Evolutionary conservation across 1,284 basidiomycete species (phyloP), one percentile per base, ranked within the genome.

Genomic region (Xerocomus minutiporus): DNA sequence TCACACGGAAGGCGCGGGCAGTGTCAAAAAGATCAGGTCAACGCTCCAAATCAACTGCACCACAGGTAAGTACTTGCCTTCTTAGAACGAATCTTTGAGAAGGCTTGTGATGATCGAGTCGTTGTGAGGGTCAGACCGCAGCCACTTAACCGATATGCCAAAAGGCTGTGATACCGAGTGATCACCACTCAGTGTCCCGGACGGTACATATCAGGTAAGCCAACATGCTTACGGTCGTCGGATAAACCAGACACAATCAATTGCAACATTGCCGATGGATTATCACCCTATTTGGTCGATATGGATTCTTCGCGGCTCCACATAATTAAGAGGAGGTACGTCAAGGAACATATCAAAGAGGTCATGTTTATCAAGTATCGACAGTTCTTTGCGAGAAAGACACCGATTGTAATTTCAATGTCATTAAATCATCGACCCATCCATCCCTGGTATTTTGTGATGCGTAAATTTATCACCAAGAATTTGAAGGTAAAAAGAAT

Each of bases 371-470:
- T 51, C 35, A 13, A 45, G 23, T 41, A 52, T 48, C 26, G 7
- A 49, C 36, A 29, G 28, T 51, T 53, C 23, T 15, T 43, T 49
- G 48, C 35, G 34, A 17, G 38, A 43, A 53, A 46, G 32, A 52
- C 34, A 29, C 39, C 31, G 3, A 35, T 39, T 42, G 25, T 44
- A 32, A 40, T 45, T 50, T 47, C 32, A 50, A 48, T 56, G 46
- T 26, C 42, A 34, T 47, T 23, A 9, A 8, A 53, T 57, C 56
- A 84, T 58, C 82, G 79, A 51, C 82, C 82, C 83, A 84, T 83
- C 82, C 82, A 85, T 38, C 82, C 82, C 82, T 84, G 65, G 55
- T 43, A 28, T 52, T 34, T 58, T 38, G 51, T 54, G 50, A 54
- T 55, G 45, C 46, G 34, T 51, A 39, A 54, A 48, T 52, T 41